Conservation (phyloP, 805 yeast genomes). For the Novakomyces olei region DNA sequence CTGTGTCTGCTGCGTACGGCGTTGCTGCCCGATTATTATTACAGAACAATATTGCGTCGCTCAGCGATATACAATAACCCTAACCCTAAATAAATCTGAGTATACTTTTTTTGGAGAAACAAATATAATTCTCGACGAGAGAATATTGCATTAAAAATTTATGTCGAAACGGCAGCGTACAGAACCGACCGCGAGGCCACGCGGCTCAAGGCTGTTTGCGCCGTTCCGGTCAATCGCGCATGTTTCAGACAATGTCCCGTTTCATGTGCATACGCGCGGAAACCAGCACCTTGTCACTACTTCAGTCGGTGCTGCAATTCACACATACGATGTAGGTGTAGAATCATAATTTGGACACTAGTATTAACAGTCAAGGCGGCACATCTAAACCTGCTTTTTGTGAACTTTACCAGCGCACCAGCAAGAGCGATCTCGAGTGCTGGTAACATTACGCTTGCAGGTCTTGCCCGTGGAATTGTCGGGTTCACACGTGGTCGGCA, state of each 20-base stretch:
- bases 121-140: no score
- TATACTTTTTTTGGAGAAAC: no score
- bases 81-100: no score
- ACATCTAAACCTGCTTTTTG: neutral
- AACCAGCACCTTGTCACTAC: slow-evolving; percentile 72
- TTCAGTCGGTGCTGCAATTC: slow-evolving; percentile 73
- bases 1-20: no score
- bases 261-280: slow-evolving; percentile 75
- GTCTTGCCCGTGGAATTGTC: slow-evolving; percentile 45
- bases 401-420: neutral
- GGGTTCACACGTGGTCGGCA: slow-evolving; percentile 60
- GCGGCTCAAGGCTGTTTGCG: no score
- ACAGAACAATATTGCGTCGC: no score
- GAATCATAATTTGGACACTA: neutral
- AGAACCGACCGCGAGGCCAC: no score
- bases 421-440: no score
- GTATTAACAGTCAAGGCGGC: neutral
- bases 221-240: slow-evolving; percentile 36
- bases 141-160: no score
- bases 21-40: no score
- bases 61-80: no score
- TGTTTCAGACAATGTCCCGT: slow-evolving; percentile 70
- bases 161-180: no score
- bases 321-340: slow-evolving; percentile 57
- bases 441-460: slow-evolving; percentile 23